phyloP scores from a whole-genome alignment of 176 grass and related monocot species.

The Bonia amplexicaulis region DNA sequence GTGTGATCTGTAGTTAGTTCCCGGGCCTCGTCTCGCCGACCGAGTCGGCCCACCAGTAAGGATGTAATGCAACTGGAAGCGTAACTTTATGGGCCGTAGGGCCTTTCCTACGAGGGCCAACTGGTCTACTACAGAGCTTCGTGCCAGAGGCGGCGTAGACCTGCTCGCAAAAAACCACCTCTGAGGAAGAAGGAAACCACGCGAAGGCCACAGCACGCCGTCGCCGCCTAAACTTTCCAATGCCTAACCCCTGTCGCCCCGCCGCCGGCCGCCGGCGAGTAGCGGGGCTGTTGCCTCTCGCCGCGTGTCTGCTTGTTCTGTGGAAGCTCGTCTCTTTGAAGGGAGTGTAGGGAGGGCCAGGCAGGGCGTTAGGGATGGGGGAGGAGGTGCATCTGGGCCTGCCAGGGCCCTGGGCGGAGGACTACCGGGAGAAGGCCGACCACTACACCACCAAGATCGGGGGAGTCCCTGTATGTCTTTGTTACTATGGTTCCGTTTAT shows the following conservation, averaged over 20 bases:
- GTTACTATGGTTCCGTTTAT: neutral
- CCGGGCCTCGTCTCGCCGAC: neutral
- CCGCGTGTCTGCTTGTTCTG: neutral
- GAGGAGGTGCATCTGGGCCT: constrained; percentile 63
- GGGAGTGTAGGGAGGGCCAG: neutral
- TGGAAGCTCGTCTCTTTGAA: neutral
- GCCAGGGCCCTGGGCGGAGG: constrained; percentile 76
- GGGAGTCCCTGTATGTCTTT: constrained; percentile 52
- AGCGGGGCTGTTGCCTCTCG: neutral
- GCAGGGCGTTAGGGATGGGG: constrained; percentile 17
- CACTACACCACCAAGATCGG: constrained; percentile 97
- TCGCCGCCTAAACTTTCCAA: neutral
- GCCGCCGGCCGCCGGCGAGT: constrained; percentile 2
- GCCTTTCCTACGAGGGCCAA: neutral
- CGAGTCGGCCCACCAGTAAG: neutral
- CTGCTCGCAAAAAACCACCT: neutral
- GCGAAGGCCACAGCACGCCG: neutral
- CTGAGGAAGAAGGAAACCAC: neutral
- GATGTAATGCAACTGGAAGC: neutral
- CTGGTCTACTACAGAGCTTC: neutral
- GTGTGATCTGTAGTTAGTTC: neutral
- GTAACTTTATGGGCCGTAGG: neutral
- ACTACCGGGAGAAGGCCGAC: constrained; percentile 76
- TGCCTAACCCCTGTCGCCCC: neutral
- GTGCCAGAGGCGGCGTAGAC: neutral